These are phyloP conservation scores for Papilionanthe hybrid DNA, from an alignment of 116 monocot species.

Conservation along the genomic window DNA sequence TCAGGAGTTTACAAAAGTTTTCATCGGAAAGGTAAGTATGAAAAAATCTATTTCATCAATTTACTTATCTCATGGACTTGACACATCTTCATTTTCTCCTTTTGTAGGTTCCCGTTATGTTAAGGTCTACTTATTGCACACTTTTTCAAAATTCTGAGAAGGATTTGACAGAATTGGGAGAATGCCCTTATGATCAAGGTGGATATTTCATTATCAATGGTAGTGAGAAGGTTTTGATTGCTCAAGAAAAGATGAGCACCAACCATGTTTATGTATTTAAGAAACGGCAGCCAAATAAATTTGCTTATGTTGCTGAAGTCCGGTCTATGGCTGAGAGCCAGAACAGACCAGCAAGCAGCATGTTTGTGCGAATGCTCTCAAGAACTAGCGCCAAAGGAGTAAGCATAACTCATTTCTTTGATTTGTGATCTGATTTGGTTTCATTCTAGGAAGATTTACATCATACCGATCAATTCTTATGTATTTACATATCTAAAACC, in stretches of 20 bases:
- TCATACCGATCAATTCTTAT: too few species aligned
- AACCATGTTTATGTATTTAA: conserved; percentile 98
- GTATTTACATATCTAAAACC: too few species aligned
- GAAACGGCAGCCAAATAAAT: conserved; percentile 97
- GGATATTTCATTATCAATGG: conserved; percentile 99
- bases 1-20: conserved; percentile 90
- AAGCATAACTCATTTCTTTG: conserved; percentile 8
- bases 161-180: conserved; percentile 92
- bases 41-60: not conserved
- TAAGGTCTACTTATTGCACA: conserved; percentile 93
- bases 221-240: conserved; percentile 97
- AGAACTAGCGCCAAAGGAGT: conserved; percentile 98
- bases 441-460: not conserved
- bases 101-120: conserved; percentile 90
- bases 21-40: conserved; percentile 81
- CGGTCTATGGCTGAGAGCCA: conserved; percentile 95
- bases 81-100: not conserved
- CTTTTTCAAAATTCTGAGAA: conserved; percentile 92
- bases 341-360: conserved; percentile 97
- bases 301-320: conserved; percentile 89
- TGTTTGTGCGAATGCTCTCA: conserved; percentile 98
- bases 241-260: conserved; percentile 99
- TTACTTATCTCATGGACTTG: not conserved
- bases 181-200: conserved; percentile 97
- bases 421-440: not conserved